Evolutionary conservation across 768 basidiomycete genomes (phyloP), one percentile per base, ranked within the genome.

Genomic region (Mycena maculata): DNA sequence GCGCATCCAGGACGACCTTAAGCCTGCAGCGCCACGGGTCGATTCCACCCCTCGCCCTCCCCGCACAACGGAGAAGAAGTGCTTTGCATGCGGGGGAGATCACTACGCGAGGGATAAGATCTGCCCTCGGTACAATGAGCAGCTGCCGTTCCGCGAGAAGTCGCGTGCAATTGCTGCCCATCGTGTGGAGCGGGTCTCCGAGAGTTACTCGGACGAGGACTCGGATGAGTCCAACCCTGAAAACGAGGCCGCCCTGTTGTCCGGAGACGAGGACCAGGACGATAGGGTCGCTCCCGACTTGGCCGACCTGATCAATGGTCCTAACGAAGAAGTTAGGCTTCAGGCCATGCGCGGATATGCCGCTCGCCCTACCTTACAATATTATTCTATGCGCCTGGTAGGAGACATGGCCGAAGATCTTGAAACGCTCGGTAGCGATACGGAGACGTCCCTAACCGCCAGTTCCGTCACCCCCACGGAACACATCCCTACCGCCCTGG

Each of bases 191-290:
- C n/a, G n/a, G n/a, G n/a, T n/a, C n/a, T n/a, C n/a, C n/a, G 60
- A 62, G n/a, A 62, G 60, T 22, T 62, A 52, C 20, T 52, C 50
- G 3, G 50, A 62, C 3, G 50, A 53, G 5, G 50, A 52, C 30
- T 41, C 25, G 6, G 28, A 38, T 6, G 38, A 1, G 9, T 25
- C 18, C 41, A 6, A 11, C 4, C 16, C 30, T 7, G 16, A 12
- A 1, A 16, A 42, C 2, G 23, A 30, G 12, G 10, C 31, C 22
- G 30, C n/a, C n/a, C n/a, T n/a, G n/a, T n/a, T n/a, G n/a, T n/a
- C n/a, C n/a, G n/a, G n/a, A n/a, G n/a, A 48, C 16, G 10, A 12
- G 4, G 56, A 58, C 4, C 3, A 4, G 25, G 36, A 38, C 49
- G 4, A 10, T 1, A 20, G 22, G 2, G 56, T 31, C 5, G 28